Evolutionary conservation across 495 filamentous ascomycete species (phyloP).

Genomic region (Trichoderma virens): DNA sequence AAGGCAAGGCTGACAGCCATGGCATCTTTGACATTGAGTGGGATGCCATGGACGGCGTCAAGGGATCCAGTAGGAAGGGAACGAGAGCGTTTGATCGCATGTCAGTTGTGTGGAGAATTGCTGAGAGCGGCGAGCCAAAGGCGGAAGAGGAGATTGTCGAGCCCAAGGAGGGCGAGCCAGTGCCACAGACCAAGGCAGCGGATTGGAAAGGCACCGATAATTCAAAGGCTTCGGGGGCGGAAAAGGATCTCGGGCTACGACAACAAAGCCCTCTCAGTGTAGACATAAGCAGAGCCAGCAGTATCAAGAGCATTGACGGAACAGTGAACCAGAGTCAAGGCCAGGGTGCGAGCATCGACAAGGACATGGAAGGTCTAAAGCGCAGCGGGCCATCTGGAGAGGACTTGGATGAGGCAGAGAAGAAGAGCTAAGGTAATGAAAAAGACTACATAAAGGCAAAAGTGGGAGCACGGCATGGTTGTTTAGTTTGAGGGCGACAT

Average conservation of each 20-base stretch:
- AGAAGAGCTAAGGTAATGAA: neutral
- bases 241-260: conserved; percentile 59
- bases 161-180: conserved; percentile 52
- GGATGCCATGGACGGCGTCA: conserved; percentile 57
- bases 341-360: neutral
- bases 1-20: conserved; percentile 37
- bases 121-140: conserved; percentile 7
- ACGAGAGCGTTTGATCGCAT: conserved; percentile 71
- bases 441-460: neutral
- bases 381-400: neutral
- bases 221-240: conserved; percentile 31
- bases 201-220: conserved; percentile 58
- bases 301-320: conserved; percentile 22
- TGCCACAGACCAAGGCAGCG: conserved; percentile 58
- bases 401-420: neutral
- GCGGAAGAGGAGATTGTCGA: conserved; percentile 27
- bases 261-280: conserved; percentile 51
- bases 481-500: neutral
- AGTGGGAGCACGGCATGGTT: neutral
- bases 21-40: conserved; percentile 53
- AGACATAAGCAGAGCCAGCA: conserved; percentile 57
- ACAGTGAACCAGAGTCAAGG: neutral
- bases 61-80: conserved; percentile 74
- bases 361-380: neutral
- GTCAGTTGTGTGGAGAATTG: conserved; percentile 72